Evolutionary conservation across 169 alveolate genomes (phyloP).

Genomic region (Plasmodium ovale): DNA sequence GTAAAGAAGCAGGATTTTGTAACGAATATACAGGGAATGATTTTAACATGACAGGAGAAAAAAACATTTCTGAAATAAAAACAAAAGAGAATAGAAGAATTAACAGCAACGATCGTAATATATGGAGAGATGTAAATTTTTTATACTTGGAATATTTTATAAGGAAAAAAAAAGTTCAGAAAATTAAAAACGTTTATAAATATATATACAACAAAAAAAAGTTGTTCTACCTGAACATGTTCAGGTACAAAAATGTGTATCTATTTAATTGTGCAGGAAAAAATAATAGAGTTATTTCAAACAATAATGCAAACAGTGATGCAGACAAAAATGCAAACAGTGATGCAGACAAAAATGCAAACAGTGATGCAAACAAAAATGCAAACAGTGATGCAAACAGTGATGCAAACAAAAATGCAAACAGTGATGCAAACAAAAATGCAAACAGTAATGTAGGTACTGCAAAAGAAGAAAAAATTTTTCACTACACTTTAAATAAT

Average conservation of each 20-base stretch:
- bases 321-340: not conserved
- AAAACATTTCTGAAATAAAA: too few relatives aligned
- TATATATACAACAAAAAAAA: conserved; percentile 19
- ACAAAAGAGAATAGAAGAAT: too few relatives aligned
- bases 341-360: too few relatives aligned
- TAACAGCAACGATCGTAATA: not conserved
- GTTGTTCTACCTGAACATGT: conserved; percentile 9
- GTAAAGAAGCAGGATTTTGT: not conserved
- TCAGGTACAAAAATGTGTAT: conserved; percentile 16
- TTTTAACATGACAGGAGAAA: not conserved
- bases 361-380: not conserved
- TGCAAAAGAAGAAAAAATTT: not conserved
- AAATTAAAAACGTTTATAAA: conserved; percentile 9
- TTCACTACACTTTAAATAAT: conserved; percentile 15
- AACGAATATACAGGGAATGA: not conserved
- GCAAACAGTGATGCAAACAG: not conserved
- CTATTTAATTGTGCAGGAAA: not conserved
- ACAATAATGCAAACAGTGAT: not conserved
- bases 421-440: not conserved
- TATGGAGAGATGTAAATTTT: conserved; percentile 8
- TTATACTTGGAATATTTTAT: conserved; percentile 54
- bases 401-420: not conserved
- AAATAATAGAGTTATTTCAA: too few relatives aligned
- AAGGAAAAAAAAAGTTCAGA: conserved; percentile 2
- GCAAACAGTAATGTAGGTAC: not conserved